Evolutionary conservation across 345 rosid genomes (phyloP).

Genomic region (Citrus sp.): DNA sequence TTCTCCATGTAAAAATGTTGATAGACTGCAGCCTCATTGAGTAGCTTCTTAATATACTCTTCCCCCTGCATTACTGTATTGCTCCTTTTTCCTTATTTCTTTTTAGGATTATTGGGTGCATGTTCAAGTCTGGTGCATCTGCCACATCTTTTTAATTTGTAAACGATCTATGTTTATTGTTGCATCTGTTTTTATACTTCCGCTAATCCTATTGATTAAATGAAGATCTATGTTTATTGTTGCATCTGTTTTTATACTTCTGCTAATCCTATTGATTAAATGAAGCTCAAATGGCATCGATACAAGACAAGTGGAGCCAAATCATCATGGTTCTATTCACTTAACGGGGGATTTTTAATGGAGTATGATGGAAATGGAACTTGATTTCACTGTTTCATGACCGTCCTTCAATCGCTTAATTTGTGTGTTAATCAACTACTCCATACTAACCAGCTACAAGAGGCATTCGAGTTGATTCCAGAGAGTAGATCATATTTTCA

Average conservation of each 20-base stretch:
- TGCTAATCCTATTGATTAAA: not conserved
- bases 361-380: too few species aligned
- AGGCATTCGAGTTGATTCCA: too few species aligned
- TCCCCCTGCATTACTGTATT: not conserved
- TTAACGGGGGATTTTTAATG: too few species aligned
- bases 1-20: not conserved
- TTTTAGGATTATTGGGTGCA: not conserved
- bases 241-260: not conserved
- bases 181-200: not conserved
- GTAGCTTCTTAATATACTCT: not conserved
- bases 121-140: not conserved
- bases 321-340: too few species aligned
- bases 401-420: too few species aligned
- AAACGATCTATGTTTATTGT: not conserved
- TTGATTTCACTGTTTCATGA: too few species aligned
- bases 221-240: not conserved
- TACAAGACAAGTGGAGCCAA: too few species aligned
- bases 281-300: not conserved
- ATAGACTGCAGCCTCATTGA: not conserved
- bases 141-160: not conserved
- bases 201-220: not conserved
- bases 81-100: not conserved
- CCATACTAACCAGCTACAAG: too few species aligned
- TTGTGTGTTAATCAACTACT: too few species aligned
- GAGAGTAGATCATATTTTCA: not conserved